phyloP scores from a whole-genome alignment of 2,329 filamentous ascomycete genomes.

The Oidium heveae region DNA sequence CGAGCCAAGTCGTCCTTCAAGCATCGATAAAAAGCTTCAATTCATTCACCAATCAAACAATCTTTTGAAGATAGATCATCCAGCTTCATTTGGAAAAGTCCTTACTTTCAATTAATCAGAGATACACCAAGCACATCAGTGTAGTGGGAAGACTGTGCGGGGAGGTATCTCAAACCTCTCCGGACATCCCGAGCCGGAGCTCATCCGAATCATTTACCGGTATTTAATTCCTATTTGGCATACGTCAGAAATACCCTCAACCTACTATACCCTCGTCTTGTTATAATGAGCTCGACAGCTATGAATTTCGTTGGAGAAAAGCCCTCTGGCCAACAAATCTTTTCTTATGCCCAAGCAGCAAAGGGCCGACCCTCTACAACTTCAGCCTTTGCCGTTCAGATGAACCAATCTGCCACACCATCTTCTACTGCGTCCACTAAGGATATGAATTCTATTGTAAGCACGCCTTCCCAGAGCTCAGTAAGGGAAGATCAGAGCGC shows the following conservation, averaged over 20 bases:
- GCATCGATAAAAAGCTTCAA: no score
- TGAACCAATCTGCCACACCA: constrained; percentile 11
- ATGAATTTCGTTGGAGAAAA: constrained; percentile 15
- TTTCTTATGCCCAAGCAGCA: constrained; percentile 90
- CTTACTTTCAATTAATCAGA: no score
- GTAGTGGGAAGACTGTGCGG: constrained; percentile 11
- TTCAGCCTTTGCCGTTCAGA: constrained; percentile 8
- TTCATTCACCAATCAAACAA: no score
- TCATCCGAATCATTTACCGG: constrained; percentile 7
- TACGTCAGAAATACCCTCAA: not conserved
- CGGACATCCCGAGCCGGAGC: constrained; percentile 14
- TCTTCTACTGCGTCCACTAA: constrained; percentile 12
- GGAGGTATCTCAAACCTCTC: constrained; percentile 16
- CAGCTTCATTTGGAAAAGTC: no score
- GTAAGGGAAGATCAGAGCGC: constrained; percentile 9
- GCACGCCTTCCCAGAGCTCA: constrained; percentile 9
- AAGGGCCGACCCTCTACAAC: constrained; percentile 34
- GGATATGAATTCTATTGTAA: constrained; percentile 8
- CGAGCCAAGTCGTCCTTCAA: no score
- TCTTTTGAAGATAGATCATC: no score
- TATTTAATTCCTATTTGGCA: not conserved
- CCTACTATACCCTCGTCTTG: not conserved
- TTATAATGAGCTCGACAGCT: constrained; percentile 18
- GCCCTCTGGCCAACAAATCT: constrained; percentile 25
- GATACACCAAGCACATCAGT: not conserved